A percentile compares a stretch with the other conserved stretches of the same genome.
Conservation (phyloP, 345 rosid species). For the Limnanthes douglasii region DNA sequence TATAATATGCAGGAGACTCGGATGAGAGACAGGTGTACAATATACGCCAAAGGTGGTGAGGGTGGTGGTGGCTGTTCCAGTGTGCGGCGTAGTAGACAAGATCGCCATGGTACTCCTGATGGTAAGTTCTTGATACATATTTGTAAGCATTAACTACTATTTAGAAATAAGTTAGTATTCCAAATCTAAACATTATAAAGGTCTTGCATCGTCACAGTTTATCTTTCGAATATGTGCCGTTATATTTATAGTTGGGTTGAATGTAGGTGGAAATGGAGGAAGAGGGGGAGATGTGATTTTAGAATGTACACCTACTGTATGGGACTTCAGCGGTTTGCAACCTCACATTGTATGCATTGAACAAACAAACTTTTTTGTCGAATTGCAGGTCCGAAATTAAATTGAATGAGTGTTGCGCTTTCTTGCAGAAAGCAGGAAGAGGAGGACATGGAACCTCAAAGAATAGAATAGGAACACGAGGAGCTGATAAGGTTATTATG, state of each 20-base stretch:
- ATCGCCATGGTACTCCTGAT: slow-evolving; percentile 21
- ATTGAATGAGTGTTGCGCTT: slow-evolving; percentile 1
- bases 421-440: slow-evolving; percentile 50
- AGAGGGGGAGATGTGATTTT: slow-evolving; percentile 92
- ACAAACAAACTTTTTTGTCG: background rate
- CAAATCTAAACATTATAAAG: too few relatives aligned
- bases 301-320: slow-evolving; percentile 64
- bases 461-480: slow-evolving; percentile 78
- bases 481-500: slow-evolving; percentile 65
- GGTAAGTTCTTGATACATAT: slow-evolving; percentile 8
- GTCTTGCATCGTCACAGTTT: background rate
- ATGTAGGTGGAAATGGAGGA: slow-evolving; percentile 90
- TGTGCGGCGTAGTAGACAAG: slow-evolving; percentile 14
- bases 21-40: slow-evolving; percentile 35
- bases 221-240: background rate
- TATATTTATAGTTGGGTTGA: slow-evolving; percentile 6
- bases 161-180: too few relatives aligned
- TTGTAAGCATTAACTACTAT: background rate
- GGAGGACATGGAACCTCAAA: slow-evolving; percentile 80
- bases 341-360: slow-evolving; percentile 55
- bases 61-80: slow-evolving; percentile 23
- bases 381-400: background rate
- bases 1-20: slow-evolving; percentile 15
- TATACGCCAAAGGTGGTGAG: slow-evolving; percentile 22
- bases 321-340: slow-evolving; percentile 88